Percentiles rank a stretch among this genome's conserved stretches.
phyloP scores from a whole-genome alignment of 257 asterid species.

The Thymus quinquecostatus region DNA sequence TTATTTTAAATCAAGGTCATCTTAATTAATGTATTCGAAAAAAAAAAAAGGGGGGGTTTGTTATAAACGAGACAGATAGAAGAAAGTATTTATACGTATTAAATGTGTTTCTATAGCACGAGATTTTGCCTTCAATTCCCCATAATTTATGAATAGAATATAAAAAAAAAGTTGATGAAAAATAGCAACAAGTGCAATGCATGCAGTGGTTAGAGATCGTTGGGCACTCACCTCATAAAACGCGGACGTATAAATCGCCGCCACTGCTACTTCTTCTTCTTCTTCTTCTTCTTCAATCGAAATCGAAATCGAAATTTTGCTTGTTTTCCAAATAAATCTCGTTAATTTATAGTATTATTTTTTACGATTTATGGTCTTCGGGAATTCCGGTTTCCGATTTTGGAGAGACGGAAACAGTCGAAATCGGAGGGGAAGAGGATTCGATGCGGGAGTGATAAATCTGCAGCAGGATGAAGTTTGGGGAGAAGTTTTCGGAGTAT shows the following conservation, averaged over 20 bases:
- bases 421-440: background rate
- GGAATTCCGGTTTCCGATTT: conserved; percentile 16
- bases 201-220: conserved; percentile 27
- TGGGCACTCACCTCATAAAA: conserved; percentile 5
- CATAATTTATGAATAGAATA: no score
- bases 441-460: conserved; percentile 10
- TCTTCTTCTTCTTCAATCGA: background rate
- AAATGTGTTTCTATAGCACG: no score
- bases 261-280: background rate
- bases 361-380: background rate
- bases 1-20: no score
- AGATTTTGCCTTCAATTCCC: no score
- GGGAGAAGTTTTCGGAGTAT: conserved; percentile 74
- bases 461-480: conserved; percentile 67
- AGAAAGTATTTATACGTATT: no score
- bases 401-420: conserved; percentile 13
- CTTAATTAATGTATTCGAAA: no score
- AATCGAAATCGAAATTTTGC: background rate
- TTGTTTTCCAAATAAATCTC: background rate
- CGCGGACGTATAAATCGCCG: conserved; percentile 27
- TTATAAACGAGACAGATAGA: no score
- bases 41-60: no score
- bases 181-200: conserved; percentile 24
- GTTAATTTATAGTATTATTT: background rate
- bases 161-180: background rate